phyloP scores from a whole-genome alignment of 2,329 filamentous ascomycete species.

The Furcasterigmium sp. region DNA sequence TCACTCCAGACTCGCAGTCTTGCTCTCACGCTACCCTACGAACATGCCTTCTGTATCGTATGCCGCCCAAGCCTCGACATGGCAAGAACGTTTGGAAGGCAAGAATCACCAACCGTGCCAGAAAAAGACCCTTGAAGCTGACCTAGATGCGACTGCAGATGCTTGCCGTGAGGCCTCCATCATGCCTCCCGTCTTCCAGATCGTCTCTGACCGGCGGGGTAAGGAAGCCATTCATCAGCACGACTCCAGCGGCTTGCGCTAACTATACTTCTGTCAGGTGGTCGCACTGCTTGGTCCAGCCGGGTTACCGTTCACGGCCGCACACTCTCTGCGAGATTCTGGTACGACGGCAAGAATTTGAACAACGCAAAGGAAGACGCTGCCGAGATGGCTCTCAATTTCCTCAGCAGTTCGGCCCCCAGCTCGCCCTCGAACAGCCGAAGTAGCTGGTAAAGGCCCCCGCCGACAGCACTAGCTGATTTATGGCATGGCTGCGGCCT shows the following conservation, averaged over 20 bases:
- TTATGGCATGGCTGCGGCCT: too few species aligned
- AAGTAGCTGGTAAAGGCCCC: conserved; percentile 10
- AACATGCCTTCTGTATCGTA: conserved; percentile 11
- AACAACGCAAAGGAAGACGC: conserved; percentile 88
- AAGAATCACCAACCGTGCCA: conserved; percentile 14
- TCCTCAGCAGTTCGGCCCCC: conserved; percentile 39
- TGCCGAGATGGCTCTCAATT: conserved; percentile 71
- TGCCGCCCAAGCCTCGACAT: conserved; percentile 20
- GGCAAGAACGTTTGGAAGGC: conserved; percentile 56
- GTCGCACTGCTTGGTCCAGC: conserved; percentile 87
- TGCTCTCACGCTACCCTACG: not conserved
- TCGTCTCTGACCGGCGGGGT: conserved; percentile 73
- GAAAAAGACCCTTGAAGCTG: conserved; percentile 1
- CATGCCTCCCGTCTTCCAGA: conserved; percentile 56
- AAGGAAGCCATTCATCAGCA: conserved; percentile 17
- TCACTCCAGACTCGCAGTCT: not conserved
- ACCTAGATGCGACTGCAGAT: conserved; percentile 32
- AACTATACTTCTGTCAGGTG: conserved; percentile 57
- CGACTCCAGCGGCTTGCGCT: too few species aligned
- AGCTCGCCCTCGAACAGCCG: conserved; percentile 29
- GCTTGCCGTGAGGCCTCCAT: conserved; percentile 51
- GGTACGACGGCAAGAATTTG: conserved; percentile 86
- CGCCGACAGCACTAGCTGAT: too few species aligned
- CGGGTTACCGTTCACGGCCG: conserved; percentile 66
- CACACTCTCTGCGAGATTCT: conserved; percentile 69